Evolutionary conservation across 257 asterid genomes (phyloP).

Genomic region (Euphrasia confusa): DNA sequence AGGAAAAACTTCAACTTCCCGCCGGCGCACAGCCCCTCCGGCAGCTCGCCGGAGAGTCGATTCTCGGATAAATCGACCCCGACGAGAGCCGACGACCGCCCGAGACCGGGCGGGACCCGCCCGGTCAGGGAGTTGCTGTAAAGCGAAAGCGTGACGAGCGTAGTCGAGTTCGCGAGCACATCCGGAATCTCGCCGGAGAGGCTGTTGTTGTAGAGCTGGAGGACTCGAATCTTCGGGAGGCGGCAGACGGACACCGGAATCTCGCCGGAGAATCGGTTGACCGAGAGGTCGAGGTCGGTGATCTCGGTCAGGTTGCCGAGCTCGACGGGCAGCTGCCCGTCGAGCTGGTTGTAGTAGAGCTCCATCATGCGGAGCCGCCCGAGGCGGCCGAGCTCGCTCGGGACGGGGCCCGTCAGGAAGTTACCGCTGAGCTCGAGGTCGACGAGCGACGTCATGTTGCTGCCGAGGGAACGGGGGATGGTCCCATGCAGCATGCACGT

Average conservation of each 20-base stretch:
- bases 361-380: conserved; percentile 60
- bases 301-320: conserved; percentile 65
- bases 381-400: conserved; percentile 54
- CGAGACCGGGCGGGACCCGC: conserved; percentile 60
- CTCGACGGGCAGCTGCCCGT: conserved; percentile 72
- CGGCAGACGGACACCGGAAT: conserved; percentile 63
- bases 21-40: conserved; percentile 57
- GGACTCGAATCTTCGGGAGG: conserved; percentile 54
- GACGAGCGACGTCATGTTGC: conserved; percentile 65
- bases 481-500: conserved; percentile 59
- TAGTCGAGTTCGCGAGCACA: conserved; percentile 53
- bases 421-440: conserved; percentile 84
- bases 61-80: conserved; percentile 87
- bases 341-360: conserved; percentile 71
- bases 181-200: conserved; percentile 67
- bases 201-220: conserved; percentile 73
- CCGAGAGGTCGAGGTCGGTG: conserved; percentile 65
- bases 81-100: conserved; percentile 44
- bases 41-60: conserved; percentile 58
- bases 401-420: conserved; percentile 50
- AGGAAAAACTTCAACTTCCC: conserved; percentile 72
- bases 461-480: conserved; percentile 48
- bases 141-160: conserved; percentile 58
- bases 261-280: conserved; percentile 48
- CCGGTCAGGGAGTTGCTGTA: conserved; percentile 69